Percentiles rank a stretch among this genome's conserved stretches.
These are phyloP conservation scores for Penicillium turbatum DNA, from an alignment of 495 filamentous ascomycete species.

Conservation along the genomic window DNA sequence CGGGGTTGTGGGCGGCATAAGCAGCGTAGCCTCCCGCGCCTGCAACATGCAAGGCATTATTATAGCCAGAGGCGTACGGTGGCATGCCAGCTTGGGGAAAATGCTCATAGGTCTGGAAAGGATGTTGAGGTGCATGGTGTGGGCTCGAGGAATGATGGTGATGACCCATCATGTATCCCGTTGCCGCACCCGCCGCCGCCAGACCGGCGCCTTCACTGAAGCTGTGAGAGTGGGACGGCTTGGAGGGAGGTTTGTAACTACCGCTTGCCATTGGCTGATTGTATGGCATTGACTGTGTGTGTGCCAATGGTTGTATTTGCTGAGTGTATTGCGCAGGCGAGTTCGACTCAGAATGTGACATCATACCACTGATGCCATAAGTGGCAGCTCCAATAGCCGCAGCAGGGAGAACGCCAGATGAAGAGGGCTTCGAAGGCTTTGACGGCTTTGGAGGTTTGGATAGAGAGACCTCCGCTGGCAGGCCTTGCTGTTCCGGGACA, in stretches of 20 bases:
- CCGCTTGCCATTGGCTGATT: constrained; percentile 9
- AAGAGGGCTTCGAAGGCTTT: constrained; percentile 25
- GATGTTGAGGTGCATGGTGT: constrained; percentile 28
- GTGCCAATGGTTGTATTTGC: constrained; percentile 2
- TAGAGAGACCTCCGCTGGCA: constrained; percentile 14
- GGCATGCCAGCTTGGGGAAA: constrained; percentile 25
- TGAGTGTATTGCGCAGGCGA: constrained; percentile 15
- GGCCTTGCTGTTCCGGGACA: constrained; percentile 12
- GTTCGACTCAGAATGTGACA: constrained; percentile 15
- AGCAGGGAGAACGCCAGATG: constrained; percentile 21
- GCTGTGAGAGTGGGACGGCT: constrained; percentile 32
- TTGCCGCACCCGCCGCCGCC: constrained; percentile 45
- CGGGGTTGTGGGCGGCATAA: constrained; percentile 25
- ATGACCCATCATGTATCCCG: constrained; percentile 46
- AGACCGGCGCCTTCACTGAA: constrained; percentile 38
- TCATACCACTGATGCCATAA: constrained; percentile 26
- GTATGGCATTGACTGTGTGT: background rate
- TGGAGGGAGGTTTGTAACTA: constrained; percentile 11
- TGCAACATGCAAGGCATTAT: constrained; percentile 42
- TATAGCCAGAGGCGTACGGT: constrained; percentile 32
- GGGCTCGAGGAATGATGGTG: constrained; percentile 39
- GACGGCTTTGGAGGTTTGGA: constrained; percentile 27
- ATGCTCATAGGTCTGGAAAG: constrained; percentile 30
- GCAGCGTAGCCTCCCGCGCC: constrained; percentile 41
- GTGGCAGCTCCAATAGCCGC: constrained; percentile 24